Base-by-base conservation (phyloP, 768 basidiomycete genomes). In the Mycena filopes region DNA sequence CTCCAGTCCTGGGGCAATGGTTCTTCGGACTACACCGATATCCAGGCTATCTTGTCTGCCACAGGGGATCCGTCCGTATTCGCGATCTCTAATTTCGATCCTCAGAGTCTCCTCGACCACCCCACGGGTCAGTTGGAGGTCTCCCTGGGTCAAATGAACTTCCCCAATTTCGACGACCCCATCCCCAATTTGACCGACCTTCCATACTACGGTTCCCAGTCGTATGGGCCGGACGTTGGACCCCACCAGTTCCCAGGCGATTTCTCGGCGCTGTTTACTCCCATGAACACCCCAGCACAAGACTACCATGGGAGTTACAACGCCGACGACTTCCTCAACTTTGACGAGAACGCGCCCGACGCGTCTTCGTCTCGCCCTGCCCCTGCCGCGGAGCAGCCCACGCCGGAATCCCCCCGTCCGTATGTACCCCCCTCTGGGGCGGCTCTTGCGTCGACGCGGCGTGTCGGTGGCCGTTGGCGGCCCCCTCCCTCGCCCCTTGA, bases 401-500 rank as follows among this genome's bases (percentile, higher is more conserved):
- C 64, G 16, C 55, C 67, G 18, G 69, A 69, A 21, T 65, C 60
- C 9, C 28, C 42, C 25, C 48, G 49, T 12, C 65, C 79, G 2
- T 89, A 89, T 66, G 74, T 79, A 0, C 88, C 89, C 7, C 87
- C 89, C 16, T 64, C 86, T 15, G 89, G 87, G 51, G 88, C 88
- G 23, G 72, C 76, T 4, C 70, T 83, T 60, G 81, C 83, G 1
- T 80, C 83, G 11, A 82, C 77, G 26, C 83, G 88, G 43, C 85
- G 89, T 5, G 88, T 86, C 41, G 88, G 73, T 11, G 87, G 77
- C 3, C 84, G 76, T 55, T 90, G 87, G 86, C 40, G 31, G 20
- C 56, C 56, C 20, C 60, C 65, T 41, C 71, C 74, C 21, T 70
- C 71, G 2, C 70, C 74, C 1, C 63, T 73, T 29, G 80, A 82